Evolutionary conservation across 225 moss, liverwort and hornwort genomes (phyloP).

Genomic region (Lunularia cruciata): DNA sequence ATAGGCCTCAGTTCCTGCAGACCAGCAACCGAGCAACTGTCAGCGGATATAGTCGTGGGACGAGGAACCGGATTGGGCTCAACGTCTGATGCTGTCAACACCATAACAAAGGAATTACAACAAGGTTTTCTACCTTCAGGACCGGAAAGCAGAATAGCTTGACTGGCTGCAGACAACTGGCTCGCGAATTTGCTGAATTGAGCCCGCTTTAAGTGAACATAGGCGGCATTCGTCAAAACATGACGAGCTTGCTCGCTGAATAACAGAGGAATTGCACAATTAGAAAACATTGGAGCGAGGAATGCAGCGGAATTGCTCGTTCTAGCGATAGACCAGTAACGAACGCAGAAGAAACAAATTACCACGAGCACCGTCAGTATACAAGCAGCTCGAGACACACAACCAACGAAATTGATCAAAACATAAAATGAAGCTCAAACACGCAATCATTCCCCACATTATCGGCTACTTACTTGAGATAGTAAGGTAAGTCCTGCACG

Average conservation of each 20-base stretch:
- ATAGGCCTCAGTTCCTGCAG: slow-evolving; percentile 49
- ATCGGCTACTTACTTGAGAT: slow-evolving; percentile 38
- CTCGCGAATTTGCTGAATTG: slow-evolving; percentile 56
- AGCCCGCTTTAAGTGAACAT: slow-evolving; percentile 52
- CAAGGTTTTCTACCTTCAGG: slow-evolving; percentile 50
- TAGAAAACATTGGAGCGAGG: too few species aligned
- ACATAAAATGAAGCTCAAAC: too few species aligned
- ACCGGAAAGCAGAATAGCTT: slow-evolving; percentile 47
- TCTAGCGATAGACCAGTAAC: too few species aligned
- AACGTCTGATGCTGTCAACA: slow-evolving; percentile 33
- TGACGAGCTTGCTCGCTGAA: slow-evolving; percentile 51
- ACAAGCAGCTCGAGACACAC: too few species aligned
- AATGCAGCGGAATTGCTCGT: too few species aligned
- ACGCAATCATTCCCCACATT: too few species aligned
- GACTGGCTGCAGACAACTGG: slow-evolving; percentile 51
- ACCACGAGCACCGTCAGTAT: too few species aligned
- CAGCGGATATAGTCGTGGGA: slow-evolving; percentile 34
- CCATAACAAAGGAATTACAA: not conserved
- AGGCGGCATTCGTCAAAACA: slow-evolving; percentile 47
- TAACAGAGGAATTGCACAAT: too few species aligned
- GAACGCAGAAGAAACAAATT: too few species aligned
- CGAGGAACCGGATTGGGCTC: slow-evolving; percentile 46
- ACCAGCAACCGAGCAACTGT: not conserved
- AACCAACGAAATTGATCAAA: too few species aligned
- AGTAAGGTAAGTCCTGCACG: slow-evolving; percentile 48